Evolutionary conservation across 1,284 basidiomycete species (phyloP).

Genomic region (Malassezia psittaci): DNA sequence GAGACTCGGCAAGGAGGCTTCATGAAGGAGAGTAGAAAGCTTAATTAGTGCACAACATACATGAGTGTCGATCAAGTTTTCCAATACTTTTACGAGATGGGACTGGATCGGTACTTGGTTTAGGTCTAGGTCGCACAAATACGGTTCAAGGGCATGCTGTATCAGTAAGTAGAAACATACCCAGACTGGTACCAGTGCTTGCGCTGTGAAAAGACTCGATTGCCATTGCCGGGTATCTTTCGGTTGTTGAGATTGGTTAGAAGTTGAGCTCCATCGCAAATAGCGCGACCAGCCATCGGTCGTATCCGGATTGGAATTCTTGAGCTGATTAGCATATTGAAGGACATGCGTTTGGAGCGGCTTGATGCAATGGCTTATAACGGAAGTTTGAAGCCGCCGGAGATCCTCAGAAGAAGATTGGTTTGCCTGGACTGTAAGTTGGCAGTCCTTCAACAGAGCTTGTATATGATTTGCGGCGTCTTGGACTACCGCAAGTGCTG

Average conservation of each 20-base stretch:
- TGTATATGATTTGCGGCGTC: neutral
- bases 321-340: neutral
- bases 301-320: neutral
- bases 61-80: neutral
- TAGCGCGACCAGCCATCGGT: neutral
- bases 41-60: neutral
- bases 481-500: neutral
- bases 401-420: neutral
- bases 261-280: neutral
- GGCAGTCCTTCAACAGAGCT: neutral
- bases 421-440: neutral
- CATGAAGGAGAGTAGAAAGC: neutral
- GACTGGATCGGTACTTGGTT: neutral
- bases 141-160: neutral
- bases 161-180: neutral
- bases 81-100: too few relatives aligned
- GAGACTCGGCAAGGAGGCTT: neutral
- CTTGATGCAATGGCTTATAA: neutral
- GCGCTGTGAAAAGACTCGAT: neutral
- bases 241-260: neutral
- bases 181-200: neutral
- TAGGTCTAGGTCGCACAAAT: neutral
- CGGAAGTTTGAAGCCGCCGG: neutral
- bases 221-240: slow-evolving; percentile 1
- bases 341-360: neutral